Conservation (phyloP, 2,329 filamentous ascomycete genomes). For the Colletotrichum tamarilloi region DNA sequence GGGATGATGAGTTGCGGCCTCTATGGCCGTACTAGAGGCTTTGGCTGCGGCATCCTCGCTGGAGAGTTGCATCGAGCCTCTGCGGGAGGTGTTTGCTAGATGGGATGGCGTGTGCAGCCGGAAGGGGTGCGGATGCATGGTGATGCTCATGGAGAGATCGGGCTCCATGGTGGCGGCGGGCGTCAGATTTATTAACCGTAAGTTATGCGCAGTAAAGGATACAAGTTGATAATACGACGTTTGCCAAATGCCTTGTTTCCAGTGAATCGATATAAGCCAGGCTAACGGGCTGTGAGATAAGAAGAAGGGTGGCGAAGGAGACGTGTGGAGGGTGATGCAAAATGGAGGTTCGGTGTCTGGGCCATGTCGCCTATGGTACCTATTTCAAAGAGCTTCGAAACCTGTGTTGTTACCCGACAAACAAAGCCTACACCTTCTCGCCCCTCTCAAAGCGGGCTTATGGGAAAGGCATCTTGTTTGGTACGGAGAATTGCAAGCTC, state of each 20-base stretch:
- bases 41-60: conserved; percentile 36
- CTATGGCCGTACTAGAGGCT: conserved; percentile 59
- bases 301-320: not conserved
- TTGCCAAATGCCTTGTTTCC: not conserved
- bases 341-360: not conserved
- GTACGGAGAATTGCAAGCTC: not conserved
- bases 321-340: not conserved
- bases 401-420: not conserved
- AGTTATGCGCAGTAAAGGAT: not conserved
- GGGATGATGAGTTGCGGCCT: conserved; percentile 45
- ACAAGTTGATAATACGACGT: not conserved
- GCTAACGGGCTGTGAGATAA: not conserved
- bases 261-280: not conserved
- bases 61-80: conserved; percentile 26
- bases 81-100: conserved; percentile 40
- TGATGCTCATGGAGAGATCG: conserved; percentile 53
- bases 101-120: conserved; percentile 47
- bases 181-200: not conserved
- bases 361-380: not conserved
- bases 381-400: not conserved
- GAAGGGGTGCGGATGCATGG: conserved; percentile 58
- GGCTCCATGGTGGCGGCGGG: conserved; percentile 50
- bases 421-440: not conserved
- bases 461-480: not conserved
- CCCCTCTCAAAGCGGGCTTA: not conserved